Conservation (phyloP, 441 rosid species). For the Mallotus japonicus region DNA sequence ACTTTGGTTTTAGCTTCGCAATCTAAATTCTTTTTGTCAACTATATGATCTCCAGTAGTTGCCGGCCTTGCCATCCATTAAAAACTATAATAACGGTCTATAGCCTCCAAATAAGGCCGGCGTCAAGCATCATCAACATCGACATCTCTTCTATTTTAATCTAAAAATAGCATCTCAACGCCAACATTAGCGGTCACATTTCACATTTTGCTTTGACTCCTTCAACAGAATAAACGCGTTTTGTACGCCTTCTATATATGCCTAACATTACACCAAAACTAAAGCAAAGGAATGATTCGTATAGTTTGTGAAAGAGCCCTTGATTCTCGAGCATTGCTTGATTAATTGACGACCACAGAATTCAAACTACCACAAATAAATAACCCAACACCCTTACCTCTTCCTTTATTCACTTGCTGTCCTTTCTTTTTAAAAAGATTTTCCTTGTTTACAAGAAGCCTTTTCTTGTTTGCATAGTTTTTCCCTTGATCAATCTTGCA, state of each 20-base stretch:
- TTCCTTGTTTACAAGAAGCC: no score
- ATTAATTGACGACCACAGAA: not conserved
- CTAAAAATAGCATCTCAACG: not conserved
- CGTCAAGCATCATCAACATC: not conserved
- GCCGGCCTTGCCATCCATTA: not conserved
- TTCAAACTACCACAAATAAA: not conserved
- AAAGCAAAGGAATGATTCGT: not conserved
- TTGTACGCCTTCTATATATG: no score
- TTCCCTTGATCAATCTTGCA: no score
- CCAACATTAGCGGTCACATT: conserved; percentile 1
- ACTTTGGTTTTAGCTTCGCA: no score
- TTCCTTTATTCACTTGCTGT: not conserved
- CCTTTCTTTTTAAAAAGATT: not conserved
- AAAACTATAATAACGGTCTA: conserved; percentile 1
- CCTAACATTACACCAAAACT: not conserved
- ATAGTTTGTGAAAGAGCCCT: not conserved
- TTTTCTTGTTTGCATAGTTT: no score
- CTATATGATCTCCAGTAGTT: not conserved
- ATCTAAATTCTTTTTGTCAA: not conserved
- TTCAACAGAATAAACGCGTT: conserved; percentile 1
- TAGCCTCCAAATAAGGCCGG: not conserved
- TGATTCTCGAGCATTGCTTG: not conserved
- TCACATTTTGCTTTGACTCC: not conserved
- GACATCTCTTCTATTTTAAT: not conserved
- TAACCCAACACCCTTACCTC: not conserved